Evolutionary conservation across 2,329 filamentous ascomycete genomes (phyloP).

Genomic region (Ophiostoma montium): DNA sequence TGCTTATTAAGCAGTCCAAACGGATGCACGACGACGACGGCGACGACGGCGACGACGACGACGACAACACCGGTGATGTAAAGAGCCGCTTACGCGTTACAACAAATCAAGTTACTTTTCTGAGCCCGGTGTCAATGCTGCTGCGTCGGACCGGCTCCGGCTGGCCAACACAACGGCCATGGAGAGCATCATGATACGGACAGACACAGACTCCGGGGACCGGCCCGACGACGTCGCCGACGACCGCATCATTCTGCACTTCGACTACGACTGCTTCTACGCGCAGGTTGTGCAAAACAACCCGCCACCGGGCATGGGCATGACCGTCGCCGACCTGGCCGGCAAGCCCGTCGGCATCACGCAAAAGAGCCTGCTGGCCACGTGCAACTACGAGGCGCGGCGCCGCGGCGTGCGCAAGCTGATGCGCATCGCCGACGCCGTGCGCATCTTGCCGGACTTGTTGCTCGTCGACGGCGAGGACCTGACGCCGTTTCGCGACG

Average conservation of each 20-base stretch:
- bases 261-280: slow-evolving; percentile 90
- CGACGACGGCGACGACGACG: no score
- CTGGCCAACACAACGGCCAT: no score
- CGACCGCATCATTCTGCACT: slow-evolving; percentile 62
- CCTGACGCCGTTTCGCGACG: slow-evolving; percentile 69
- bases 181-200: no score
- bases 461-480: slow-evolving; percentile 81
- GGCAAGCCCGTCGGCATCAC: slow-evolving; percentile 66
- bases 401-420: slow-evolving; percentile 63
- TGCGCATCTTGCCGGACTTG: slow-evolving; percentile 65
- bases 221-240: slow-evolving; percentile 28
- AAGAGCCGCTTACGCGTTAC: no score
- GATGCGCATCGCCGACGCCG: slow-evolving; percentile 72
- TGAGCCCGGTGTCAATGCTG: no score
- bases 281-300: slow-evolving; percentile 79
- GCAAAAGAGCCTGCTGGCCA: slow-evolving; percentile 86
- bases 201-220: background rate
- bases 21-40: no score
- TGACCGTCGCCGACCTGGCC: slow-evolving; percentile 32
- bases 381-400: slow-evolving; percentile 87
- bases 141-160: no score
- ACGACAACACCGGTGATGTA: no score
- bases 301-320: slow-evolving; percentile 24
- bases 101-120: no score
- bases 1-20: no score